Evolutionary conservation across 2,329 filamentous ascomycete genomes (phyloP), one percentile per base, ranked within the genome.

Genomic region (Apiospora saccharicola): DNA sequence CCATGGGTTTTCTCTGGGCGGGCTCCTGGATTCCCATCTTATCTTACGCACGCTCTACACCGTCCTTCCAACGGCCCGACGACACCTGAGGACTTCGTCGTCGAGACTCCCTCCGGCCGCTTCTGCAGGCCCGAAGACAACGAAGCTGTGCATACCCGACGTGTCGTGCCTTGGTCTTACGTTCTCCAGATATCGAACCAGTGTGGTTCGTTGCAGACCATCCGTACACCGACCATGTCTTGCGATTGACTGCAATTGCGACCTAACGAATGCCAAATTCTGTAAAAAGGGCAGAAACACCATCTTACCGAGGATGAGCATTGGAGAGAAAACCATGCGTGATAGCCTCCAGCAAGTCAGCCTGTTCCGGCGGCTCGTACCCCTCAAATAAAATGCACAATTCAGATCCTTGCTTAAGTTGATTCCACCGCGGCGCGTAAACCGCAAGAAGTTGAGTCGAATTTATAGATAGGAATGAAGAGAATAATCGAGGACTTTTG

Each of bases 71-170:
- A 64, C 57, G 34, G 57, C 57, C 57, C 34, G 30, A n/a, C 57
- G 57, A 64, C 57, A 22, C 30, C 53, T 61, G 30, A 61, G 26
- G 26, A 16, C 26, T 34, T 57, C 53, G 19, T 37, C 8, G 30
- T n/a, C 30, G 53, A 34, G 53, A 12, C 19, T 22, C 10, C 12
- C 30, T 61, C 53, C 30, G 16, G 30, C 53, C 53, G 34, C 14
- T 64, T 64, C 19, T 41, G 57, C 57, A 64, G 30, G 57, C 34
- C 53, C 57, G 34, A 41, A 64, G 34, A 61, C 53, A 61, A 61
- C 26, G 53, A 37, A 22, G 53, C 53, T 22, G 16, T 61, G 19
- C 53, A 61, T 34, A 19, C 30, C 53, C 34, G 19, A 37, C 30
- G 57, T 64, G 57, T 64, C 57, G 34, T 24, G 57, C 34, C 22